phyloP scores from a whole-genome alignment of 306 rosid species.

The Hippophae rhamnoides region DNA sequence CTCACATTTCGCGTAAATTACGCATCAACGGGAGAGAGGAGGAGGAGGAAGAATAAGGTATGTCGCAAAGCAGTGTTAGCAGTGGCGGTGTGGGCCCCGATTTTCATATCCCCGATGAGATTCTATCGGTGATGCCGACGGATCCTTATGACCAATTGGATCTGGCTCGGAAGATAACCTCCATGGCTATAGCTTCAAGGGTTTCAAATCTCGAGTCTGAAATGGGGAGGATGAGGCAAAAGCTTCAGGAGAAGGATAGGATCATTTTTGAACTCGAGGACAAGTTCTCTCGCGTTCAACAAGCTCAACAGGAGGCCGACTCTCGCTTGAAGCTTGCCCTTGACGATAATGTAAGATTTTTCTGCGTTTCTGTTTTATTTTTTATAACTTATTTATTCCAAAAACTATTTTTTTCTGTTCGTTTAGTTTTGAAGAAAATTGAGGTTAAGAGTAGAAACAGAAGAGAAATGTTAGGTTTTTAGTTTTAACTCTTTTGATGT shows the following conservation, averaged over 20 bases:
- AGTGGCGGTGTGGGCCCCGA: constrained; percentile 32
- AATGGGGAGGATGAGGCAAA: constrained; percentile 40
- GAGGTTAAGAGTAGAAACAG: not conserved
- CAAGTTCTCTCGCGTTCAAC: constrained; percentile 34
- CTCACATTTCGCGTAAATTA: too few species aligned
- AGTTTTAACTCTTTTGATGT: too few species aligned
- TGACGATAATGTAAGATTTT: constrained; percentile 47
- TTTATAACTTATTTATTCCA: not conserved
- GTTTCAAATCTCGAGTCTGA: constrained; percentile 72
- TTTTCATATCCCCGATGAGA: constrained; percentile 56
- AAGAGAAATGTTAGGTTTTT: too few species aligned
- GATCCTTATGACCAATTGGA: constrained; percentile 89
- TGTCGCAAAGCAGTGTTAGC: constrained; percentile 27
- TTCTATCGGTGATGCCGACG: constrained; percentile 60
- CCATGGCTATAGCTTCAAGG: constrained; percentile 86
- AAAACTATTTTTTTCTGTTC: too few species aligned
- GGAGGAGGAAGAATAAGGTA: constrained; percentile 16
- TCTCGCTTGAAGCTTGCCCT: constrained; percentile 41
- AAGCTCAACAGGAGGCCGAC: constrained; percentile 44
- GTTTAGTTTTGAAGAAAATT: constrained; percentile 1
- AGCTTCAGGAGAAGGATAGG: constrained; percentile 53
- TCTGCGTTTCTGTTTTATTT: too few species aligned
- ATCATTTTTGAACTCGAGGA: constrained; percentile 45
- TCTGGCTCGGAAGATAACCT: constrained; percentile 89
- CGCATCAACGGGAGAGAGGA: not conserved